A percentile compares a stretch with the other conserved stretches of the same genome.
These are phyloP conservation scores for Colletotrichum incanum DNA, from an alignment of 2,329 filamentous ascomycete species.

Conservation along the genomic window DNA sequence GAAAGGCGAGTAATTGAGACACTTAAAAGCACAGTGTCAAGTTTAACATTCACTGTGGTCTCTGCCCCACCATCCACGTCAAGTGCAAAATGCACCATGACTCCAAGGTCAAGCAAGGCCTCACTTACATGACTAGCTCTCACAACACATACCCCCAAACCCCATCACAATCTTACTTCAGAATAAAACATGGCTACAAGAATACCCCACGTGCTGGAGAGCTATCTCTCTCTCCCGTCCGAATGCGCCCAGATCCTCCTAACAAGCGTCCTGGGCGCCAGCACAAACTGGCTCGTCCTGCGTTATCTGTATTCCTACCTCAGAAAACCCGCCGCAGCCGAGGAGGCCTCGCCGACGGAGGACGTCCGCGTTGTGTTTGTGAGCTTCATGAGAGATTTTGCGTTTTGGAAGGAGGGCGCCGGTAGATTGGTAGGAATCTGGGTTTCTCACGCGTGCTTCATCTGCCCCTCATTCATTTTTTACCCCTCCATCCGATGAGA, in stretches of 20 bases:
- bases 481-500: slow-evolving; percentile 21
- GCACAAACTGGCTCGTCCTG: slow-evolving; percentile 76
- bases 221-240: slow-evolving; percentile 72
- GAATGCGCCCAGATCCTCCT: slow-evolving; percentile 75
- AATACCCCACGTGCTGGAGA: slow-evolving; percentile 75
- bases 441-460: slow-evolving; percentile 19
- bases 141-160: not conserved
- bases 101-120: not conserved
- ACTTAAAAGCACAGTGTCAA: not conserved
- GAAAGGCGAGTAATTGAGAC: not conserved
- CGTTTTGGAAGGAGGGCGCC: slow-evolving; percentile 83
- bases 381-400: slow-evolving; percentile 84
- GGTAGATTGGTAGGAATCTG: slow-evolving; percentile 72
- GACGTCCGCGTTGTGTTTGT: slow-evolving; percentile 78
- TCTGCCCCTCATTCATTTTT: not conserved
- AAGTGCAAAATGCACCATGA: slow-evolving; percentile 2
- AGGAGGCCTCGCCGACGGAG: slow-evolving; percentile 40
- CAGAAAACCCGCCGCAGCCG: slow-evolving; percentile 28
- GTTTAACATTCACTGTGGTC: not conserved
- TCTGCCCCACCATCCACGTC: slow-evolving; percentile 6
- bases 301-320: slow-evolving; percentile 69
- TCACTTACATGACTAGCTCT: slow-evolving; percentile 23
- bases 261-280: slow-evolving; percentile 77
- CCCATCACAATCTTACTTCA: not conserved
- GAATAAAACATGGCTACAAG: slow-evolving; percentile 61